A percentile compares a stretch with the other conserved stretches of the same genome.
Conservation (phyloP, 768 basidiomycete species). For the Hemileccinum impolitum region DNA sequence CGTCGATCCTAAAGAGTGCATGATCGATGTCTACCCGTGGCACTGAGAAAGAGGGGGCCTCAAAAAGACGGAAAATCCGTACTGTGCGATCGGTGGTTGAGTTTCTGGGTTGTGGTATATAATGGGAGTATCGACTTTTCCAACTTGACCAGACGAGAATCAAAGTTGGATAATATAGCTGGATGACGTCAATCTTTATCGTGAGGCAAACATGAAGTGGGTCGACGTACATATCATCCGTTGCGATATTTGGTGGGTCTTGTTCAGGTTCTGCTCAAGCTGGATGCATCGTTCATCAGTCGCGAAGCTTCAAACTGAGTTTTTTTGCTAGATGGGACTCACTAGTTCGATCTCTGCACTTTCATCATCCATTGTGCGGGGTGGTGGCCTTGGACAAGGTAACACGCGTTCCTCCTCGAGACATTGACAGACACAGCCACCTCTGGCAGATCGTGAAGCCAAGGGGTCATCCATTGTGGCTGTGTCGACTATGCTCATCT, state of each 20-base stretch:
- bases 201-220: background rate
- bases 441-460: background rate
- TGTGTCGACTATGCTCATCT: too few species aligned
- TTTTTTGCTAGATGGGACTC: background rate
- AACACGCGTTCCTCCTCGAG: background rate
- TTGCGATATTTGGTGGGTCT: constrained; percentile 80
- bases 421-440: background rate
- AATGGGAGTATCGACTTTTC: constrained; percentile 84
- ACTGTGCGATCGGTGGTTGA: constrained; percentile 74
- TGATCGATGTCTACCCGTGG: constrained; percentile 67
- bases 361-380: constrained; percentile 21
- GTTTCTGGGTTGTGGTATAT: constrained; percentile 72
- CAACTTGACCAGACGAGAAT: constrained; percentile 74
- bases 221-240: constrained; percentile 72
- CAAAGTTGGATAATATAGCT: constrained; percentile 85
- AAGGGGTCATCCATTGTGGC: too few species aligned
- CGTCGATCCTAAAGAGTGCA: constrained; percentile 73
- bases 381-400: background rate
- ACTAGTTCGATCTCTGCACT: constrained; percentile 27
- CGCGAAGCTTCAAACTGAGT: background rate
- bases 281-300: constrained; percentile 22
- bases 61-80: constrained; percentile 24
- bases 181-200: constrained; percentile 27
- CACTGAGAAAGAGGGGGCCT: background rate
- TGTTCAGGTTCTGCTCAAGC: constrained; percentile 87